These are phyloP conservation scores for Acanthamoeba pearcei DNA, from an alignment of 208 protist species.

Conservation along the genomic window DNA sequence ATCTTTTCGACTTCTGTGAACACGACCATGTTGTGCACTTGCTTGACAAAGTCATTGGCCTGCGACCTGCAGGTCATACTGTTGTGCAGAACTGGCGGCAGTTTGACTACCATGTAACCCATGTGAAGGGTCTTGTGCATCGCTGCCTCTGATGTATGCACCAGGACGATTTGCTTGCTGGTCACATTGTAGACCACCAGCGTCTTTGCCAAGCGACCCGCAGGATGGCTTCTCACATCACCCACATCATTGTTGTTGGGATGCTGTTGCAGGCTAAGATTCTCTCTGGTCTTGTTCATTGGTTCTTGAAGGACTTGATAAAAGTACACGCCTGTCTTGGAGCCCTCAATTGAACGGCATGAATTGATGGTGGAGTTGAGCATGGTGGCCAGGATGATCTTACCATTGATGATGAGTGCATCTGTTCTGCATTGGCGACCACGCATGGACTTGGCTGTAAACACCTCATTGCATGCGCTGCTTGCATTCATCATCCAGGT, in stretches of 20 bases:
- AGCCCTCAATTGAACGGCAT: background rate
- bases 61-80: background rate
- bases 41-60: background rate
- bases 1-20: background rate
- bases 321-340: background rate
- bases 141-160: background rate
- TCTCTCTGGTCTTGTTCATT: background rate
- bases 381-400: background rate
- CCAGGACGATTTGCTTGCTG: background rate
- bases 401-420: background rate
- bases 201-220: background rate
- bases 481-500: slow-evolving; percentile 11
- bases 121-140: background rate
- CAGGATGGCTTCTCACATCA: background rate
- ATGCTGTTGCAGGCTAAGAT: background rate
- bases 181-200: background rate
- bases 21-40: background rate
- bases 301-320: background rate
- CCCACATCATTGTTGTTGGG: background rate
- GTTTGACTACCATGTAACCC: background rate
- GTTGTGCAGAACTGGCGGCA: background rate
- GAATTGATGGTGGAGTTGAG: background rate
- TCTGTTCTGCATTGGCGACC: background rate
- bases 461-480: background rate
- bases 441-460: background rate